Conservation (phyloP, 352 stramenopile species). For the Globisporangium iwayamae region DNA sequence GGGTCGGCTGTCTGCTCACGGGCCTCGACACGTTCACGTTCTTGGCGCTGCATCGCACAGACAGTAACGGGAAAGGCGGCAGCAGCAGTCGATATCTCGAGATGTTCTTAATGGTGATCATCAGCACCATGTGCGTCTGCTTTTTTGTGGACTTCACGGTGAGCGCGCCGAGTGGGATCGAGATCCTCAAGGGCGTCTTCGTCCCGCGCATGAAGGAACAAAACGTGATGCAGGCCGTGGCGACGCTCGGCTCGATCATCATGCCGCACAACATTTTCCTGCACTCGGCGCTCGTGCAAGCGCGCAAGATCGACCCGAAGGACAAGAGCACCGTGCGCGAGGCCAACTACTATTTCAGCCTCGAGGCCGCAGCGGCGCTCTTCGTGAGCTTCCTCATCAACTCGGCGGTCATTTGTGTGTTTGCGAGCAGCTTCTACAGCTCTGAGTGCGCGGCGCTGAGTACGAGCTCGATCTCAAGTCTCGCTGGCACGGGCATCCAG, state of each 20-base stretch:
- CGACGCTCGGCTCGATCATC: constrained; percentile 92
- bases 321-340: constrained; percentile 42
- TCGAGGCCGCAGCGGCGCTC: constrained; percentile 90
- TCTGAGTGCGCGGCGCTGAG: constrained; percentile 43
- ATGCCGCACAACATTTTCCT: constrained; percentile 95
- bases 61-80: constrained; percentile 27
- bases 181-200: constrained; percentile 84
- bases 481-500: constrained; percentile 52
- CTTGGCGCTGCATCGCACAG: constrained; percentile 88
- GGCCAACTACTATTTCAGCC: constrained; percentile 93
- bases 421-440: constrained; percentile 92
- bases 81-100: constrained; percentile 45
- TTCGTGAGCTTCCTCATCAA: constrained; percentile 96
- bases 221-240: constrained; percentile 82
- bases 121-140: constrained; percentile 91
- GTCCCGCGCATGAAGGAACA: constrained; percentile 66
- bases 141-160: constrained; percentile 89
- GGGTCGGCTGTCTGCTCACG: constrained; percentile 85
- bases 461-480: constrained; percentile 43
- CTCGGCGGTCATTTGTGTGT: constrained; percentile 89
- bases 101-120: constrained; percentile 89
- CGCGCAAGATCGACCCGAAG: constrained; percentile 39
- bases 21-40: constrained; percentile 94
- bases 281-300: constrained; percentile 83
- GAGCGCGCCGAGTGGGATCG: constrained; percentile 60